These are phyloP conservation scores for Erigeron canadensis DNA, from an alignment of 129 eudicot genomes.

Conservation along the genomic window DNA sequence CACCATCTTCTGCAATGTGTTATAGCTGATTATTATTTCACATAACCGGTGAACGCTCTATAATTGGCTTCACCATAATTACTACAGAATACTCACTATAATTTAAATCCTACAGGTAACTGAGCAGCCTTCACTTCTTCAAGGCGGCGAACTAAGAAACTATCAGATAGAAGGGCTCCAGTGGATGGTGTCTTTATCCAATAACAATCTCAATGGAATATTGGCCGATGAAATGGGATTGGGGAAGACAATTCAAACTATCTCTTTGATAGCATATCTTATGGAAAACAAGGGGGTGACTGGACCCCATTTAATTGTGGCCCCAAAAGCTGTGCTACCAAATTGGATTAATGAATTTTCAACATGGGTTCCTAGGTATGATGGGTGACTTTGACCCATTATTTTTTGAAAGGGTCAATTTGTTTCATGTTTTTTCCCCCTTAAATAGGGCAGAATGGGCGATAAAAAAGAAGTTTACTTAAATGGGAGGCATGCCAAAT, in stretches of 20 bases:
- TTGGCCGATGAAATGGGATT: slow-evolving; percentile 99
- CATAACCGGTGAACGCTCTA: slow-evolving; percentile 4
- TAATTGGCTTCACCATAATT: slow-evolving; percentile 2
- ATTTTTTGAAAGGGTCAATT: background rate
- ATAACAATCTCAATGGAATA: slow-evolving; percentile 90
- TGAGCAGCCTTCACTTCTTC: slow-evolving; percentile 93
- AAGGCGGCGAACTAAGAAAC: slow-evolving; percentile 86
- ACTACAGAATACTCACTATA: slow-evolving; percentile 5
- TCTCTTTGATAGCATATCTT: slow-evolving; percentile 80
- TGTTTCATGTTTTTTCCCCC: background rate
- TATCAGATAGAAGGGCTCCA: slow-evolving; percentile 97
- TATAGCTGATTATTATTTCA: background rate
- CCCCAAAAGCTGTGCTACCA: slow-evolving; percentile 92
- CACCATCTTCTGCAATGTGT: slow-evolving; percentile 4
- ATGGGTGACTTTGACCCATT: background rate
- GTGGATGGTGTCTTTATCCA: slow-evolving; percentile 91
- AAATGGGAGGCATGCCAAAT: background rate
- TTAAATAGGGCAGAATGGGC: background rate
- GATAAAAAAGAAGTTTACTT: background rate
- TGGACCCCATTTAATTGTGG: slow-evolving; percentile 94
- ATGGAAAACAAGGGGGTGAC: slow-evolving; percentile 80
- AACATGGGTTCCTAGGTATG: slow-evolving; percentile 92
- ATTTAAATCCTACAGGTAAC: slow-evolving; percentile 53
- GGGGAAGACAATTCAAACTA: slow-evolving; percentile 96
- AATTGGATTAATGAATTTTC: slow-evolving; percentile 88